Evolutionary conservation across 257 asterid genomes (phyloP).

Genomic region (Cynanchum wilfordii): DNA sequence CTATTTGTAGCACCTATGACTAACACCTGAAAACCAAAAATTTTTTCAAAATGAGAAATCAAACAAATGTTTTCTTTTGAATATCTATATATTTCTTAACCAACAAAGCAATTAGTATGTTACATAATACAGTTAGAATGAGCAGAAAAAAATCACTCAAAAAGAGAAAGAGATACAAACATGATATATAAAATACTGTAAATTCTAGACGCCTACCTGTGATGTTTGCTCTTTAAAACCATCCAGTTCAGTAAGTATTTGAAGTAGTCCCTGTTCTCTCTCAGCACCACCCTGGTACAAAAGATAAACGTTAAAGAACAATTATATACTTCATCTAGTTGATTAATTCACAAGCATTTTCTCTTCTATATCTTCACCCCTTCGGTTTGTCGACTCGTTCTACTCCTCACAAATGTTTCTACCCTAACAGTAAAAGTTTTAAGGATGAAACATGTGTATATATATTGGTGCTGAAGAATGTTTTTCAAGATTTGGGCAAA

Average conservation of each 20-base stretch:
- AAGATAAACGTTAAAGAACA: background rate
- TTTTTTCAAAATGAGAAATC: background rate
- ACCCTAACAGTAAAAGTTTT: too few species aligned
- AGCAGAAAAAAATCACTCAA: background rate
- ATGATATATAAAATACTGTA: background rate
- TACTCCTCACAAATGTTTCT: background rate
- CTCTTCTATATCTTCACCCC: background rate
- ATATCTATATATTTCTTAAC: background rate
- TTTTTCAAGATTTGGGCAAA: background rate
- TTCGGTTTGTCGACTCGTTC: background rate
- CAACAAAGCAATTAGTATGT: background rate
- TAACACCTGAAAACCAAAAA: conserved; percentile 53
- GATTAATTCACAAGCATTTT: background rate
- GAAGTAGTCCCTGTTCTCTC: conserved; percentile 98
- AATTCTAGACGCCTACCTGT: conserved; percentile 59
- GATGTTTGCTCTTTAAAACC: conserved; percentile 92
- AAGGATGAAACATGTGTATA: background rate
- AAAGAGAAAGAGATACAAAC: background rate
- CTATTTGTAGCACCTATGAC: conserved; percentile 98
- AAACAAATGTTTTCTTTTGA: background rate
- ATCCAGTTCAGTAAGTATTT: conserved; percentile 96
- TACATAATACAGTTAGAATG: background rate
- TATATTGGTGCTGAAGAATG: background rate
- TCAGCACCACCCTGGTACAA: conserved; percentile 90
- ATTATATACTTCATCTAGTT: background rate